Evolutionary conservation across 768 basidiomycete genomes (phyloP).

Genomic region (Cantharellus anzutake): DNA sequence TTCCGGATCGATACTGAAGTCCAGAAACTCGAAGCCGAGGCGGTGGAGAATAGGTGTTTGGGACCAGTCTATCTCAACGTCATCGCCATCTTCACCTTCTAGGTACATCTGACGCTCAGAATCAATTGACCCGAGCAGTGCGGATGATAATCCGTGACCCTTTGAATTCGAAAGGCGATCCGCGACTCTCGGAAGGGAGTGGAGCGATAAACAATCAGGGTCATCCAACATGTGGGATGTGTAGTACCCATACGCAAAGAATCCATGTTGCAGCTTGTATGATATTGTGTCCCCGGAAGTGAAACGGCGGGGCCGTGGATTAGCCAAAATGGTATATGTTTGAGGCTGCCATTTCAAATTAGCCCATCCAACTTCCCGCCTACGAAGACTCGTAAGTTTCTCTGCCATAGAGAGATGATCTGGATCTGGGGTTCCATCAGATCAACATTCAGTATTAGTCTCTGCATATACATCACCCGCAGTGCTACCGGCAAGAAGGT

Average conservation of each 20-base stretch:
- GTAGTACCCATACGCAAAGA: neutral
- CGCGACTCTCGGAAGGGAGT: neutral
- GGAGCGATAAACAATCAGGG: neutral
- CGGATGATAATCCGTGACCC: neutral
- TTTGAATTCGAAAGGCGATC: neutral
- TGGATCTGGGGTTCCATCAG: too few species aligned
- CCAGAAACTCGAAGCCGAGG: neutral
- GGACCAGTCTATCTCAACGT: neutral
- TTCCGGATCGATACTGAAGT: neutral
- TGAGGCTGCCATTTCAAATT: neutral
- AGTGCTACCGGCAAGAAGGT: too few species aligned
- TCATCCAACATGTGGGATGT: neutral
- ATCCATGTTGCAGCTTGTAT: neutral
- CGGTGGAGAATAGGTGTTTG: neutral
- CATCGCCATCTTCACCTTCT: neutral
- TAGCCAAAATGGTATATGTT: slow-evolving; percentile 2
- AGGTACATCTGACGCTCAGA: too few species aligned
- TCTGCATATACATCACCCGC: too few species aligned
- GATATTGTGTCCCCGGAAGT: too few species aligned
- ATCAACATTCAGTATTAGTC: too few species aligned
- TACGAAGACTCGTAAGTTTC: neutral
- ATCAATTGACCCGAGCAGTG: neutral
- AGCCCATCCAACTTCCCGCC: neutral
- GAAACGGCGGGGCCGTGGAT: neutral
- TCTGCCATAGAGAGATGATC: too few species aligned